A percentile compares a stretch with the other conserved stretches of the same genome.
Evolutionary conservation across 2,329 filamentous ascomycete genomes (phyloP).

Genomic region (Pyrenophora graminea): DNA sequence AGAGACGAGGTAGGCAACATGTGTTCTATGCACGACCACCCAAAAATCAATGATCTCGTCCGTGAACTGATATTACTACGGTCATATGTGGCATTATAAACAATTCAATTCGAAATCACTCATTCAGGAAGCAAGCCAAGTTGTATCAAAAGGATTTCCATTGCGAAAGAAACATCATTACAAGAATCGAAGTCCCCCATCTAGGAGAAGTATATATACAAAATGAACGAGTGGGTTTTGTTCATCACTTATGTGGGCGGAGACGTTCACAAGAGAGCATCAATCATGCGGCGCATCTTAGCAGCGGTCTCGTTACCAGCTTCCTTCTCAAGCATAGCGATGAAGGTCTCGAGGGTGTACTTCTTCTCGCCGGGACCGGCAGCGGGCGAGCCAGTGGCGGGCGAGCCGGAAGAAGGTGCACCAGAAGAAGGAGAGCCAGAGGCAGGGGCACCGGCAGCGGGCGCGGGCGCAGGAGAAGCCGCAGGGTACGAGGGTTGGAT

Average conservation of each 20-base stretch:
- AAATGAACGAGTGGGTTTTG: neutral
- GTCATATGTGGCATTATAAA: too few relatives aligned
- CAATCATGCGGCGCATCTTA: slow-evolving; percentile 22
- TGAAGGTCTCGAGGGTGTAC: slow-evolving; percentile 24
- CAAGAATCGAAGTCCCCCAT: slow-evolving; percentile 15
- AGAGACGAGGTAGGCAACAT: too few relatives aligned
- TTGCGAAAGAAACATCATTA: slow-evolving; percentile 9
- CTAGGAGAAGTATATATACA: slow-evolving; percentile 15
- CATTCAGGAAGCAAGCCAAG: too few relatives aligned
- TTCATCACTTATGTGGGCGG: neutral
- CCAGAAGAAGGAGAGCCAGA: slow-evolving; percentile 9
- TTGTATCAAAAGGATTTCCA: too few relatives aligned
- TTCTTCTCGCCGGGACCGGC: slow-evolving; percentile 19
- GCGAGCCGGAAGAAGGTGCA: slow-evolving; percentile 5
- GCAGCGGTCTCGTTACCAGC: slow-evolving; percentile 14
- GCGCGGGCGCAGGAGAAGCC: neutral
- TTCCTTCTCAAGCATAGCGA: slow-evolving; percentile 20
- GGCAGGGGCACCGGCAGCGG: neutral
- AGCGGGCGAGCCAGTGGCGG: slow-evolving; percentile 2
- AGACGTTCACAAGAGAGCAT: slow-evolving; percentile 13
- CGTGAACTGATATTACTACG: too few relatives aligned
- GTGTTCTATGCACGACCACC: too few relatives aligned
- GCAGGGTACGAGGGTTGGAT: neutral
- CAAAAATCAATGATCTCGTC: too few relatives aligned
- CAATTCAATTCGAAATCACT: too few relatives aligned